phyloP scores from a whole-genome alignment of 2,329 filamentous ascomycete genomes.

The Fusarium keratoplasticum region DNA sequence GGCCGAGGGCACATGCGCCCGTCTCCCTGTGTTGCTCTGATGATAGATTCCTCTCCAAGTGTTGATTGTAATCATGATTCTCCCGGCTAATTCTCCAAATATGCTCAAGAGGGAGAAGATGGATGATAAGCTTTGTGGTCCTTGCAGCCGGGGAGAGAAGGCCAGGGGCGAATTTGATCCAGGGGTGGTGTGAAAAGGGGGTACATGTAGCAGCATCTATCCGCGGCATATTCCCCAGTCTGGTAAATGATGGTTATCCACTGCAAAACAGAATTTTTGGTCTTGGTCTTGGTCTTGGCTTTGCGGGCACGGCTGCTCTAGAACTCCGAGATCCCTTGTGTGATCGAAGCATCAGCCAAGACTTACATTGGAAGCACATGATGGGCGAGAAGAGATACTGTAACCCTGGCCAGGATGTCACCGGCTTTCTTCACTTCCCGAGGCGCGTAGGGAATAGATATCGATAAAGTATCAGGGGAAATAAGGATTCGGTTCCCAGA shows the following conservation, averaged over 20 bases:
- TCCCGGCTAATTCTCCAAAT: background rate
- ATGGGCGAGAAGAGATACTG: background rate
- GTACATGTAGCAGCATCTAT: conserved; percentile 28
- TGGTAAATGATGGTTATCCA: conserved; percentile 16
- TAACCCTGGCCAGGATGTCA: background rate
- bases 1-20: background rate
- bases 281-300: background rate
- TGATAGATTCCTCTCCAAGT: background rate
- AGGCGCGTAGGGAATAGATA: background rate
- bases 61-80: conserved; percentile 9
- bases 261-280: conserved; percentile 5
- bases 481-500: conserved; percentile 1
- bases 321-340: background rate
- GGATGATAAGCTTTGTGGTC: conserved; percentile 24
- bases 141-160: conserved; percentile 9
- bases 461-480: background rate
- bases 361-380: conserved; percentile 11
- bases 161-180: conserved; percentile 23
- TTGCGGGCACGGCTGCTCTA: background rate
- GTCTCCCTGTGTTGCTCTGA: conserved; percentile 14
- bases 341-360: conserved; percentile 14
- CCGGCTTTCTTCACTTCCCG: background rate
- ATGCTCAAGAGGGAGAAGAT: conserved; percentile 1
- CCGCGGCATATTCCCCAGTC: conserved; percentile 25
- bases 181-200: conserved; percentile 19